phyloP scores from a whole-genome alignment of 164 flowering plant genomes.

The Hamamelis virginiana region DNA sequence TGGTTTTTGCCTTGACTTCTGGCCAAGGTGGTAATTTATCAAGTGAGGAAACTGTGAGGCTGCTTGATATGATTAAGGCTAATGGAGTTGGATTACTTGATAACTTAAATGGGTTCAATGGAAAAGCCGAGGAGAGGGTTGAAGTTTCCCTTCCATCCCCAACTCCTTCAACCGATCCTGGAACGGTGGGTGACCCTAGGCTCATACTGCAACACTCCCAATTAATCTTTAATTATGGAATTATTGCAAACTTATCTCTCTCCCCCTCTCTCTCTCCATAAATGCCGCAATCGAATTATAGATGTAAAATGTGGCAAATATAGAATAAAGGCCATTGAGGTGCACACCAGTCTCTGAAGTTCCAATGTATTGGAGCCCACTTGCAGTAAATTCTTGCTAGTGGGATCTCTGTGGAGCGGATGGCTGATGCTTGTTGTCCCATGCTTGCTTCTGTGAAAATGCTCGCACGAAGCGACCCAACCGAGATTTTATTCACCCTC shows the following conservation, averaged over 20 bases:
- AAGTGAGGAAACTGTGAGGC: conserved; percentile 58
- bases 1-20: conserved; percentile 86
- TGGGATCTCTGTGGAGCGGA: background rate
- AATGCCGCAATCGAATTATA: too few species aligned
- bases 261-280: background rate
- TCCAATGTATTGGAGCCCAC: too few species aligned
- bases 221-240: too few species aligned
- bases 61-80: conserved; percentile 80
- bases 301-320: too few species aligned
- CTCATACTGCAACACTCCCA: conserved; percentile 8
- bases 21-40: conserved; percentile 71
- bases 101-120: conserved; percentile 26
- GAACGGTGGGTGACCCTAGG: conserved; percentile 66
- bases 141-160: conserved; percentile 89
- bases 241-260: background rate
- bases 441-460: background rate
- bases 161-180: conserved; percentile 69
- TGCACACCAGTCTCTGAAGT: too few species aligned
- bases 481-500: background rate
- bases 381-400: background rate
- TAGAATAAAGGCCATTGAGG: too few species aligned
- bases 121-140: conserved; percentile 31
- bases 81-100: conserved; percentile 39
- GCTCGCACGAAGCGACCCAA: background rate
- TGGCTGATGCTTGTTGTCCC: background rate